phyloP scores from a whole-genome alignment of 257 asterid genomes.

The Gentiana dahurica region DNA sequence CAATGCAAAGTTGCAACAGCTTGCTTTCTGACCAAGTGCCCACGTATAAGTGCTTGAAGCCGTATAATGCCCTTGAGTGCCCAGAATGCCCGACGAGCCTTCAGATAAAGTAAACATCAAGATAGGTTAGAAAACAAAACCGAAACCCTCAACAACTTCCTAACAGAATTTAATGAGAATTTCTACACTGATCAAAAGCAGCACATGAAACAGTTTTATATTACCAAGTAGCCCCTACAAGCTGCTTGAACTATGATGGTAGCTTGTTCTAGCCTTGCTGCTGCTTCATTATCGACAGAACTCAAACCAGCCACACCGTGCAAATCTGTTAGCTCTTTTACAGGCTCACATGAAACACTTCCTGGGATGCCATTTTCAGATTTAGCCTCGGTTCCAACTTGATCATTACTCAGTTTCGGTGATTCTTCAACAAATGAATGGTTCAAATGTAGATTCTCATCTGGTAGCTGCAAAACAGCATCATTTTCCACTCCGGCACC shows the following conservation, averaged over 20 bases:
- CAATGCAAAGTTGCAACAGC: constrained; percentile 30
- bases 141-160: no score
- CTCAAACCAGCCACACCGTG: constrained; percentile 15
- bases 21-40: constrained; percentile 32
- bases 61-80: constrained; percentile 16
- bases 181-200: not conserved
- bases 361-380: constrained; percentile 33
- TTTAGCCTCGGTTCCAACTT: constrained; percentile 27
- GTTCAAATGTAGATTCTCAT: constrained; percentile 29
- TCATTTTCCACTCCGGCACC: constrained; percentile 32
- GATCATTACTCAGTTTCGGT: constrained; percentile 24
- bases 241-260: constrained; percentile 42
- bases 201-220: not conserved
- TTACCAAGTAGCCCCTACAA: constrained; percentile 43
- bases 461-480: constrained; percentile 21
- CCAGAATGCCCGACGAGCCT: constrained; percentile 27
- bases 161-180: no score
- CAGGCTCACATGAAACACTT: constrained; percentile 32
- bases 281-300: constrained; percentile 35
- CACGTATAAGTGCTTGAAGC: constrained; percentile 33
- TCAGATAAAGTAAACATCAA: constrained; percentile 7
- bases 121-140: no score
- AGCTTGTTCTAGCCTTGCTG: constrained; percentile 38
- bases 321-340: constrained; percentile 27
- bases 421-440: constrained; percentile 34